Evolutionary conservation across 2,329 filamentous ascomycete genomes (phyloP), one percentile per base, ranked within the genome.

Genomic region (Fusarium goolgardi): DNA sequence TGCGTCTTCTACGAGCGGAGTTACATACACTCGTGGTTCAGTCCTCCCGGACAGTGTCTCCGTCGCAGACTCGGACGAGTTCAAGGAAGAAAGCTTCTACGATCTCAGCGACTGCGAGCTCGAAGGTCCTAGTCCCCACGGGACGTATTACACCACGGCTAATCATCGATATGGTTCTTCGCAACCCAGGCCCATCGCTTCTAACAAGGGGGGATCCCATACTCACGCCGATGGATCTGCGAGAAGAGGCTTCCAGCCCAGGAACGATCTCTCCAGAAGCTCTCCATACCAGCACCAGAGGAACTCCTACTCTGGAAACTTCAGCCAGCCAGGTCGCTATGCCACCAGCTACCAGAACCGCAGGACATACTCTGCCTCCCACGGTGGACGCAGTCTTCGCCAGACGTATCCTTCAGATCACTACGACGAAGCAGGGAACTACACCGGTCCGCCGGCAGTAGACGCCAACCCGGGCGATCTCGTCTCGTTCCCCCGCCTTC

Each of bases 401-500:
- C 65, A 65, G 45, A 58, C 55, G 11, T 66, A 63, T 15, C 65
- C 65, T 1, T 49, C 51, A 39, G 65, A 69, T 34, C 65, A 69
- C 37, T 69, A 69, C 34, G 65, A 58, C 12, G 52, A 50, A 35
- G 40, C 31, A 29, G 65, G 65, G 13, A 69, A 69, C 44, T 66
- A 69, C 21, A 41, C 63, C 25, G 61, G 61, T 4, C 65, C 55
- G 34, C 65, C 60, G 5, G 27, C 29, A 31, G 41, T 47, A 32
- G 31, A 44, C 43, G 39, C 61, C 20, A 44, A 41, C n/a, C 18
- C 34, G 0, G 39, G 20, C 18, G 27, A 53, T 27, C 58, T 67
- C 13, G 58, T 67, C 20, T 66, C 66, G 25, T 69, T 69, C 39
- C 66, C 66, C n/a, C 66, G 61, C 6, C 55, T 59, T 18, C 56